Evolutionary conservation across 2,329 filamentous ascomycete species (phyloP).

Genomic region (Diaporthe aspalathi): DNA sequence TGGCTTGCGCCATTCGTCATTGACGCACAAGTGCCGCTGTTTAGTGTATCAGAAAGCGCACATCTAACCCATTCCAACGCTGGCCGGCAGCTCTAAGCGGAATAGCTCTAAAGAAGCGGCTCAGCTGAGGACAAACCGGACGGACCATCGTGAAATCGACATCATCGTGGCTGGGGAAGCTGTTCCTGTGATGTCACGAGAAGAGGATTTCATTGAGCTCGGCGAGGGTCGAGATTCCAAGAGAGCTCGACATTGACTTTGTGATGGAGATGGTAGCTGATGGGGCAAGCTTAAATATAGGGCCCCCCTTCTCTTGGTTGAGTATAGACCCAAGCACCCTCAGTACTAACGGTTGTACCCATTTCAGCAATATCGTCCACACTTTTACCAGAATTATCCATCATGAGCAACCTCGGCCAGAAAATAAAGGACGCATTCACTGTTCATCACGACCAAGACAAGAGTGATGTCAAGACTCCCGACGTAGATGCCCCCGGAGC

Average conservation of each 20-base stretch:
- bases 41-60: constrained; percentile 28
- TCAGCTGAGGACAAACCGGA: constrained; percentile 23
- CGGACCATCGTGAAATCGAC: not conserved
- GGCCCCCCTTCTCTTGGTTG: not conserved
- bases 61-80: constrained; percentile 23
- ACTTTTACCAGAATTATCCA: not conserved
- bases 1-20: constrained; percentile 34
- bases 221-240: not conserved
- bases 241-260: not conserved
- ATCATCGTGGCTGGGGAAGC: constrained; percentile 8
- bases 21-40: constrained; percentile 10
- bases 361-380: no score
- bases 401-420: constrained; percentile 33
- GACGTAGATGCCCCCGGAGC: constrained; percentile 1
- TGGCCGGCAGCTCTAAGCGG: not conserved
- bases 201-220: constrained; percentile 15
- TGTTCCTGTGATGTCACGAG: constrained; percentile 31
- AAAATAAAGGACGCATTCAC: constrained; percentile 36
- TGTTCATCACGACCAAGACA: constrained; percentile 14
- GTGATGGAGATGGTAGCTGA: not conserved
- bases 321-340: no score
- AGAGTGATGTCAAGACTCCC: constrained; percentile 22
- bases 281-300: not conserved
- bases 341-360: no score
- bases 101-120: constrained; percentile 18